phyloP scores from a whole-genome alignment of 306 rosid species.

The Inga laurina region DNA sequence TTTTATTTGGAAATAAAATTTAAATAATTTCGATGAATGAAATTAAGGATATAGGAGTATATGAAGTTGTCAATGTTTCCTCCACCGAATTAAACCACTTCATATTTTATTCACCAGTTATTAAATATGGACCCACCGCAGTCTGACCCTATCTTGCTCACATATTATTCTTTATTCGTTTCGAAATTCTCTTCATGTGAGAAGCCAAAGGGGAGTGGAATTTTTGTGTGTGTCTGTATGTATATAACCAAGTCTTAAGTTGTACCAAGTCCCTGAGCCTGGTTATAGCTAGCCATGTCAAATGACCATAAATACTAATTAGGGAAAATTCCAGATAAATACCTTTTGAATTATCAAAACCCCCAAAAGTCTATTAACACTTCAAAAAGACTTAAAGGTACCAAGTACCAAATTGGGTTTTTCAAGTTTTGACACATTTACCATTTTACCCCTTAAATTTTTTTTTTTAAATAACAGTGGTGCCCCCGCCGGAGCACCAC shows the following conservation, averaged over 20 bases:
- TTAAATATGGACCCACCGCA: neutral
- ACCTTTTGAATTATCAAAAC: too few species aligned
- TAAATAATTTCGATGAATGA: neutral
- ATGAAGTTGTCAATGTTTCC: slow-evolving; percentile 40
- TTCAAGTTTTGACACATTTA: too few species aligned
- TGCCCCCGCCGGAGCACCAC: too few species aligned
- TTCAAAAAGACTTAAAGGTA: too few species aligned
- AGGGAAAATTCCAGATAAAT: too few species aligned
- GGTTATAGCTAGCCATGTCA: slow-evolving; percentile 12
- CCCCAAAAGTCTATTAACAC: too few species aligned
- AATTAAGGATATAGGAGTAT: neutral
- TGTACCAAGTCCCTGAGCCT: slow-evolving; percentile 32
- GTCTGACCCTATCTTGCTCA: neutral
- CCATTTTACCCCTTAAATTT: too few species aligned
- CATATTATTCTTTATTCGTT: neutral
- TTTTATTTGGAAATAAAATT: slow-evolving; percentile 11
- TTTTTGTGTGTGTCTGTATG: neutral
- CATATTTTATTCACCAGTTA: neutral
- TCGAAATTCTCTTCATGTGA: neutral
- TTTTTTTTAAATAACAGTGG: too few species aligned
- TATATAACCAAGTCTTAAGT: slow-evolving; percentile 23
- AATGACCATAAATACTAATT: neutral
- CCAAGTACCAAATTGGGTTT: too few species aligned
- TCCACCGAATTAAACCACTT: neutral
- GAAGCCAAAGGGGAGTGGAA: neutral